Evolutionary conservation across 2,329 filamentous ascomycete species (phyloP), one percentile per base, ranked within the genome.

Genomic region (Triangularia setosa): DNA sequence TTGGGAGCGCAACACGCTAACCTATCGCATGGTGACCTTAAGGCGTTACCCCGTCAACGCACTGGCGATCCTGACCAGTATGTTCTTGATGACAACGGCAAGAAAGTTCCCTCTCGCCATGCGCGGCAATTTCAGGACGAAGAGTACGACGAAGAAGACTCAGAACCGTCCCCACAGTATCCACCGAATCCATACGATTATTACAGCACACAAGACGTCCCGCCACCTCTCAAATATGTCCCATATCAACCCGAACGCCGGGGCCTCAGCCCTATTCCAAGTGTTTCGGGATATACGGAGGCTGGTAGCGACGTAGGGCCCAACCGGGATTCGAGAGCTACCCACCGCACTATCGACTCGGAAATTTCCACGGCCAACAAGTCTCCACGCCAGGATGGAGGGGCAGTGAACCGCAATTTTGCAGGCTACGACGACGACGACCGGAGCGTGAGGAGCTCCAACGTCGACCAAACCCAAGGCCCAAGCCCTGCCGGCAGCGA

Each of bases 231-330:
- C 27, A 85, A 85, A 68, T 90, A 90, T 69, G 82, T 88, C n/a
- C 85, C 89, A 1, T 89, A 91, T 67, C 84, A 88, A 70, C 83
- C 87, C 11, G 86, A 90, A 69, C 84, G 86, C 60, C 89, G 91
- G 52, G 89, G 88, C 11, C 78, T 96, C 58, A 97, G 93, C 73
- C 94, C 94, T 0, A 93, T 96, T 65, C 93, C 95, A 70, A 97
- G 93, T 71, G 91, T 97, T 16, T 94, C 92, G 11, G 95, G 93
- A 67, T 94, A 93, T 72, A 89, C 87, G 3, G 88, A 93, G 71
- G 86, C 87, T 56, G 87, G 87, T 61, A 88, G 82, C 71, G 84
- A 88, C 66, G 78, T 79, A 33, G 77, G 78, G 28, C 40, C 40
- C 21, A 85, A 84, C 70, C 84, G 84, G 58, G 83, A 88, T 64